Conservation (phyloP, 2,329 filamentous ascomycete genomes). For the Cryphonectria naterciae region DNA sequence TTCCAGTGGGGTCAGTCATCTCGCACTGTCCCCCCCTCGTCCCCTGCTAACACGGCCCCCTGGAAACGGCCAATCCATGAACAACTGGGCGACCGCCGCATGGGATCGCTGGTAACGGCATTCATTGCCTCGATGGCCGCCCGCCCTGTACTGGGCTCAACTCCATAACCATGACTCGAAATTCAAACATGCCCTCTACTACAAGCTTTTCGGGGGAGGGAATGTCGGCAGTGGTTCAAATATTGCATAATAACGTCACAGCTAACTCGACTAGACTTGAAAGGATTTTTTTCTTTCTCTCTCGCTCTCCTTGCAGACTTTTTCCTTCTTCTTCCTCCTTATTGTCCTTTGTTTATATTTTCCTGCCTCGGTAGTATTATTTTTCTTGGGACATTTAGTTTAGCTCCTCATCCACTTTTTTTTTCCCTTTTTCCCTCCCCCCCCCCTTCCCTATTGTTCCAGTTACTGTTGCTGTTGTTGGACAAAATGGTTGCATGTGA, state of each 20-base stretch:
- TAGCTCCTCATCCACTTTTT: background rate
- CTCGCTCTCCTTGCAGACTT: background rate
- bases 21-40: constrained; percentile 4
- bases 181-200: background rate
- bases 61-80: background rate
- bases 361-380: background rate
- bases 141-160: background rate
- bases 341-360: background rate
- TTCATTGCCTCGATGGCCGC: background rate
- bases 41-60: background rate
- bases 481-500: background rate
- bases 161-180: background rate
- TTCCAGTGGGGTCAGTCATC: background rate
- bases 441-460: background rate
- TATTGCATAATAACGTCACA: constrained; percentile 15
- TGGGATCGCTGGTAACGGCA: background rate
- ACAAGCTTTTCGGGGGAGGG: background rate
- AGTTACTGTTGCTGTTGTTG: background rate
- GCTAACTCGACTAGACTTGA: background rate
- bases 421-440: too few relatives aligned
- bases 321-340: background rate
- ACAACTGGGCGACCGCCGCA: background rate
- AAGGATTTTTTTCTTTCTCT: background rate
- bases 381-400: background rate
- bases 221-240: background rate